phyloP scores from a whole-genome alignment of 73 alveolate species.

The Paramecium sonneborni region DNA sequence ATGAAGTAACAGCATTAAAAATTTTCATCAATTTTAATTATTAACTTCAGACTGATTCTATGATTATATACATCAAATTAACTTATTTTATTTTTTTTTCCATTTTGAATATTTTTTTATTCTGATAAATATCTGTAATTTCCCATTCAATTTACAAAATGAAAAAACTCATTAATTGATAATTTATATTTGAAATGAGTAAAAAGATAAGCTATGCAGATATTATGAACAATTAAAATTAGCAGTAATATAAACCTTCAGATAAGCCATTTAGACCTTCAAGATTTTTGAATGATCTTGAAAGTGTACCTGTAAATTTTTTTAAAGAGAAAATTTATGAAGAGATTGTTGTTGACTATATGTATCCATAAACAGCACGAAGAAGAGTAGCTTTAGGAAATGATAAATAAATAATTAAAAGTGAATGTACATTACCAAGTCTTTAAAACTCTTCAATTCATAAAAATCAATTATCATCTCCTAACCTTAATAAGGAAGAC shows the following conservation, averaged over 20 bases:
- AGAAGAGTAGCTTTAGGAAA: not conserved
- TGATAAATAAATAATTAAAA: not conserved
- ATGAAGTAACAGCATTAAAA: no score
- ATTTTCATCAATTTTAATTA: no score
- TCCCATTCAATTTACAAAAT: not conserved
- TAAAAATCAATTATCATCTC: not conserved
- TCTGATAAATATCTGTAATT: no score
- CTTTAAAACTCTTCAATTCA: not conserved
- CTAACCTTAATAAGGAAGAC: not conserved
- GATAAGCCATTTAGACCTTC: not conserved
- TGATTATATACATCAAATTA: no score
- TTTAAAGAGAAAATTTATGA: not conserved
- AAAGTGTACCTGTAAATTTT: not conserved
- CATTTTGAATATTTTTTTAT: not conserved
- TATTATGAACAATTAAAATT: not conserved
- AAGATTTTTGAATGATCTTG: slow-evolving; percentile 11
- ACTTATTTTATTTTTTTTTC: not conserved
- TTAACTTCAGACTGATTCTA: no score
- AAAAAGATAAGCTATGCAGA: not conserved
- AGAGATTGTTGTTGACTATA: not conserved
- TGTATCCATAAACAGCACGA: slow-evolving; percentile 1
- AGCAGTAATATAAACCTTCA: not conserved
- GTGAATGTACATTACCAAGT: not conserved
- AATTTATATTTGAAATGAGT: not conserved
- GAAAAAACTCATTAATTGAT: not conserved